These are phyloP conservation scores for Acanthamoeba rhysodes DNA, from an alignment of 208 protist genomes.

Conservation along the genomic window DNA sequence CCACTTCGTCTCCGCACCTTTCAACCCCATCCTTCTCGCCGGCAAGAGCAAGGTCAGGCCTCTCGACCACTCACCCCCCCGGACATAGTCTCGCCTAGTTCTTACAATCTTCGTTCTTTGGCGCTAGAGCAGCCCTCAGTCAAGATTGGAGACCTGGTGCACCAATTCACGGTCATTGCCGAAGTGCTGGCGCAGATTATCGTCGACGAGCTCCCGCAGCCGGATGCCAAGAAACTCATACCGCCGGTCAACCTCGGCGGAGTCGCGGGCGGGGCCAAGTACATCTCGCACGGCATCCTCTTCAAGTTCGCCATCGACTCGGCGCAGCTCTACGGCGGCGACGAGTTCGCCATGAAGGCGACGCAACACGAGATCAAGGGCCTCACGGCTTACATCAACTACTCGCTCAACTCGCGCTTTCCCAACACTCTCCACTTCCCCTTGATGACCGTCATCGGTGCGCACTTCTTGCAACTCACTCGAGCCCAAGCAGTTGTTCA, in stretches of 20 bases:
- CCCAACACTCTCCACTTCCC: slow-evolving; percentile 37
- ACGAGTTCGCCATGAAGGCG: slow-evolving; percentile 68
- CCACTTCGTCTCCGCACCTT: background rate
- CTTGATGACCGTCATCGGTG: slow-evolving; percentile 59
- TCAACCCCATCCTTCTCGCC: background rate
- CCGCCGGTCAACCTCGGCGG: slow-evolving; percentile 42
- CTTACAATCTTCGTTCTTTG: background rate
- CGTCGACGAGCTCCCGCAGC: slow-evolving; percentile 32
- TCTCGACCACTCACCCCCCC: background rate
- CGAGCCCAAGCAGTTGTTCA: background rate
- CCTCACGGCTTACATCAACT: slow-evolving; percentile 68
- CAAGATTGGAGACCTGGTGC: slow-evolving; percentile 11
- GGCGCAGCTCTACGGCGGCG: background rate
- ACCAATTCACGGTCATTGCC: slow-evolving; percentile 55
- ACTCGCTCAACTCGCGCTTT: slow-evolving; percentile 34
- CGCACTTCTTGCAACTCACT: background rate
- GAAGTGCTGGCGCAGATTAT: slow-evolving; percentile 47
- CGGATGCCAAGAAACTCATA: slow-evolving; percentile 47
- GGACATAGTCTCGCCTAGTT: background rate
- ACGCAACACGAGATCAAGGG: slow-evolving; percentile 72
- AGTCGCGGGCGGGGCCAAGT: slow-evolving; percentile 58
- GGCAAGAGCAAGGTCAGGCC: background rate
- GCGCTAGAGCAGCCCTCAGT: background rate
- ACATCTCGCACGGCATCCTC: slow-evolving; percentile 62
- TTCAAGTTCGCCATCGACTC: slow-evolving; percentile 66